Evolutionary conservation across 2,329 filamentous ascomycete genomes (phyloP).

Genomic region (Monosporascus sp.): DNA sequence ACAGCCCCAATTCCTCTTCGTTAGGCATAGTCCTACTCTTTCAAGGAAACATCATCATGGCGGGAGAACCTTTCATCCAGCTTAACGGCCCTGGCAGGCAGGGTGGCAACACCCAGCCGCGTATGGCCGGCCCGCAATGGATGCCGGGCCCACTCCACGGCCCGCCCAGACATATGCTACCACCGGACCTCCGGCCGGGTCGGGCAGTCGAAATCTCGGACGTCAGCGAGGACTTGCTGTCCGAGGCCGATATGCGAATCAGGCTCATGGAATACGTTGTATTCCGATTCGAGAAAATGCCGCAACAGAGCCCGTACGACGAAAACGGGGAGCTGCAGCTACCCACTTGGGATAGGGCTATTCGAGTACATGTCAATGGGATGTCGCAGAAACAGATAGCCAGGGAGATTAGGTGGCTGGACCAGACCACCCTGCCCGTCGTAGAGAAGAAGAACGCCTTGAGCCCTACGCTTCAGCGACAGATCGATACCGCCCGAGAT

Average conservation of each 20-base stretch:
- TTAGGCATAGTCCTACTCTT: neutral
- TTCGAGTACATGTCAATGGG: constrained; percentile 27
- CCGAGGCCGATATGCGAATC: constrained; percentile 33
- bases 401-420: constrained; percentile 32
- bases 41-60: neutral
- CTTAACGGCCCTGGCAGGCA: constrained; percentile 1
- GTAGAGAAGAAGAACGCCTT: constrained; percentile 35
- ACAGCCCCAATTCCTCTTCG: neutral
- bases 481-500: constrained; percentile 35
- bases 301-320: constrained; percentile 28
- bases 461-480: constrained; percentile 31
- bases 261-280: constrained; percentile 35
- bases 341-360: constrained; percentile 37
- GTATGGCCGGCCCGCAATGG: too few relatives aligned
- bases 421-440: constrained; percentile 25
- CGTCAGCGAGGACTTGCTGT: constrained; percentile 31
- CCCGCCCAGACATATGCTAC: constrained; percentile 2
- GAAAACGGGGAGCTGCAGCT: constrained; percentile 28
- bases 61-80: neutral
- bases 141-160: neutral
- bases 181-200: constrained; percentile 1
- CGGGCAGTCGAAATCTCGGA: constrained; percentile 28
- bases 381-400: constrained; percentile 33
- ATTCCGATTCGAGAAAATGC: constrained; percentile 37
- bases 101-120: neutral